Conservation (phyloP, 2,329 filamentous ascomycete genomes). For the Plectosphaerella plurivora region DNA sequence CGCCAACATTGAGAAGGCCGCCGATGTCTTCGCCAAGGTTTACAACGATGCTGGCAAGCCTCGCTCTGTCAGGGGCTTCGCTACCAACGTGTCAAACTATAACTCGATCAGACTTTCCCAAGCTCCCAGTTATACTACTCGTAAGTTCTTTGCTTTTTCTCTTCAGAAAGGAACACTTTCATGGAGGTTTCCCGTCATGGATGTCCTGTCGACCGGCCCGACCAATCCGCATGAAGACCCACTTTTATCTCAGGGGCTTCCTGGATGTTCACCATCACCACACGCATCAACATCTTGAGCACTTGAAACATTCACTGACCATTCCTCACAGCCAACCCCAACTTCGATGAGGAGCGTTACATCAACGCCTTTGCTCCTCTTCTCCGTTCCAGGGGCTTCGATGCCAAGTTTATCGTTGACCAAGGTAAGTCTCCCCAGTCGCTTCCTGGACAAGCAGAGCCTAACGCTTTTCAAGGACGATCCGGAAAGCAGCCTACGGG, state of each 20-base stretch:
- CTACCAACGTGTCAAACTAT: constrained; percentile 52
- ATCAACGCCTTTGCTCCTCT: constrained; percentile 60
- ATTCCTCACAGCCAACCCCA: constrained; percentile 29
- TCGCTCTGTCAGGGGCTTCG: constrained; percentile 45
- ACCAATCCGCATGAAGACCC: not conserved
- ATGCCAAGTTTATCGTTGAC: constrained; percentile 44
- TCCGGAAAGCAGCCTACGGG: constrained; percentile 56
- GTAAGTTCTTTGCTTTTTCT: constrained; percentile 11
- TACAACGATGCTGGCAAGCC: constrained; percentile 47
- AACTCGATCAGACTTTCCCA: too few relatives aligned
- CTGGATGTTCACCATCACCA: constrained; percentile 5
- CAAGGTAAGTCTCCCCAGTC: constrained; percentile 23
- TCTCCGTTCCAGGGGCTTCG: constrained; percentile 43
- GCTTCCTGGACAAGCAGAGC: not conserved
- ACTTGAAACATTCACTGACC: constrained; percentile 11
- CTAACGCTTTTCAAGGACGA: not conserved
- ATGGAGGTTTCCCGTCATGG: not conserved
- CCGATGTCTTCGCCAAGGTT: constrained; percentile 38
- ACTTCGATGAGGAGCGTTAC: constrained; percentile 54
- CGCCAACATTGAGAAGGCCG: constrained; percentile 45
- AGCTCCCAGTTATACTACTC: too few relatives aligned
- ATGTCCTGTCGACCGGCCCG: not conserved
- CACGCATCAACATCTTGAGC: constrained; percentile 15
- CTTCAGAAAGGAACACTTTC: not conserved
- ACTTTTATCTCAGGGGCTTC: not conserved